Evolutionary conservation across 2,329 filamentous ascomycete species (phyloP), one percentile per base, ranked within the genome.

Genomic region (Coleophoma eucalyptorum): DNA sequence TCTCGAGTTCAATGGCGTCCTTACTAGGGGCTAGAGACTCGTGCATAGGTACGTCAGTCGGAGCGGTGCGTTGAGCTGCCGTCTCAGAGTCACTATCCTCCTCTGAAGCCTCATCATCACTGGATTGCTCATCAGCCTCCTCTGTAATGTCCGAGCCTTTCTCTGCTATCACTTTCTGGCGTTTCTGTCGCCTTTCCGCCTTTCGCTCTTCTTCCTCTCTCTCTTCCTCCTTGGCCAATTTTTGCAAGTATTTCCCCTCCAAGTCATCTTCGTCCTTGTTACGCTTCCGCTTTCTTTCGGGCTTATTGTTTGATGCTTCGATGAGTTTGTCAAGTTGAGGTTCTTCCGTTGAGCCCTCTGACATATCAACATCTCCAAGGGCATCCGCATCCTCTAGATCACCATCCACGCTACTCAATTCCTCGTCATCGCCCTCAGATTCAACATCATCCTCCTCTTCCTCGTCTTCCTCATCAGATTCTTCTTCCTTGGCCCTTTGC

Each of bases 1-100:
- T 96, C 51, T 95, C 89, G 2, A 95, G 62, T 57, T 95, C 89
- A 19, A 74, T 72, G 43, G 60, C 73, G 68, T 77, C 83, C 70
- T 73, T 78, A 66, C 71, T 69, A 49, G 71, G 75, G 57, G 66
- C 68, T 37, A 81, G 73, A 50, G 77, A 82, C 63, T 85, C 84
- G 60, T 87, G 83, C 15, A 63, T 13, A 21, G 65, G 65, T 20
- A 63, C 52, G 38, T 80, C 69, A 18, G 63, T 55, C 4, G 77
- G 74, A 8, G 69, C 57, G 6, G 69, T 72, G 13, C 73, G 71
- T 4, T 71, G 65, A 11, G 65, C 64, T 7, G 58, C 62, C 10
- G 62, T 62, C 18, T 62, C 65, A 21, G 54, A 62, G 41, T 62
- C 61, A 2, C 50, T 55, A 20, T 61, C 59, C 16, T 45, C 56